Evolutionary conservation across 257 asterid genomes (phyloP), one percentile per base, ranked within the genome.

Genomic region (Ophiorrhiza pumila): DNA sequence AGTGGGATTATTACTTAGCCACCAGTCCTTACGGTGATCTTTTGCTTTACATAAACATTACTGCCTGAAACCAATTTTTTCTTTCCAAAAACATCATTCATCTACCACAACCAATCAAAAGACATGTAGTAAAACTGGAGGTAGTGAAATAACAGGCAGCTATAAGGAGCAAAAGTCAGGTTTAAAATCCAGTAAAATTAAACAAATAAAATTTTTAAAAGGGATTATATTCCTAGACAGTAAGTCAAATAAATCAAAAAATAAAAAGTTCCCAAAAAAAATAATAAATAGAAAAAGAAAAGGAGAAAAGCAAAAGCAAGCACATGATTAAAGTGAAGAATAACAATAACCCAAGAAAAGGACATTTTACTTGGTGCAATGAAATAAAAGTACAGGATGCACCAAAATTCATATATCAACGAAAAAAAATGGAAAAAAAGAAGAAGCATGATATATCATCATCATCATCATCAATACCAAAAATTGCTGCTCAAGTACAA

Each of bases 361-460:
- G 79, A 47, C 80, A 71, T 70, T n/a, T 69, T 43, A 70, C 23
- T 22, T 12, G 23, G 52, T 9, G 35, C 75, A 76, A n/a, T 35
- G 52, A 69, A 50, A 57, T 14, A 35, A 18, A 49, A 71, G 31
- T 61, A 29, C 68, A 65, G 32, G 39, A 49, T 55, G 56, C 43
- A 49, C 56, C 60, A 8, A 17, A 46, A 63, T 41, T 59, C 61
- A 46, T 55, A 41, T 15, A 71, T 57, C 8, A 50, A 49, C 46
- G 29, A 53, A 46, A 47, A 61, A 74, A 65, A 78, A 62, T 45
- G 63, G 37, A 71, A 50, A 49, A 69, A 63, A 73, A 34, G 2
- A 0, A 17, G 41, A 31, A 56, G 71, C 68, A 64, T n/a, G 61
- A 69, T 77, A 63, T 68, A 73, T 70, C 79, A 74, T 77, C 76